Base-by-base conservation (phyloP, 768 basidiomycete genomes). In the Neoboletus magnificus region DNA sequence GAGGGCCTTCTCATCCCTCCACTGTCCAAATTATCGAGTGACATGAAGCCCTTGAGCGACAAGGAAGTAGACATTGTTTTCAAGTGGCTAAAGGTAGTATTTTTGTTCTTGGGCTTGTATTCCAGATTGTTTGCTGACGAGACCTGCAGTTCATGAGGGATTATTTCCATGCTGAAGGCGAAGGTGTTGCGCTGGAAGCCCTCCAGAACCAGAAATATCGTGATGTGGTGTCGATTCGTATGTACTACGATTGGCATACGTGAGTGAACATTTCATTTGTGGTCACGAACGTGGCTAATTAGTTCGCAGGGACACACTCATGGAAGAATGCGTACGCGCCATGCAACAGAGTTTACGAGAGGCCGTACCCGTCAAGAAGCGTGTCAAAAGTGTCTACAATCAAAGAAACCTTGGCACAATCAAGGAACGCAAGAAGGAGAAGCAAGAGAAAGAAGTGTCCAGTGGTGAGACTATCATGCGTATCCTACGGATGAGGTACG, bases 61-160 rank as follows among this genome's bases (percentile, higher is more conserved):
- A 95, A 96, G 73, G 97, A 98, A 74, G 90, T 98, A 36, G 97
- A 98, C 68, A 88, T 98, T 56, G 96, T 95, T n/a, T 93, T 98
- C 77, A 96, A 94, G 70, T 98, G 97, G 93, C 71, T 98, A 51
- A 95, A 94, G 85, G 94, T 35, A 35, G 15, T 35, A 35, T 35
- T 91, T 54, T 18, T 15, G 10, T 41, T 27, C 37, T 43, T 29
- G 54, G 18, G 30, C 8, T 27, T 13, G 22, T 7, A 18, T 48
- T 54, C 30, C 48, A 4, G 43, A 36, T 33, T 29, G 4, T 25
- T 53, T 50, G 36, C 48, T 55, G 35, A 56, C 43, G 18, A 20
- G 43, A 30, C 59, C 4, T 23, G 8, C 57, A 96, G 92, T 98
- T 98, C 78, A 66, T 99, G 68, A 79, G 88, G 54, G 92, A 97